A percentile compares a stretch with the other conserved stretches of the same genome.
phyloP scores from a whole-genome alignment of 2,329 filamentous ascomycete species.

The Ophiostoma sp. region DNA sequence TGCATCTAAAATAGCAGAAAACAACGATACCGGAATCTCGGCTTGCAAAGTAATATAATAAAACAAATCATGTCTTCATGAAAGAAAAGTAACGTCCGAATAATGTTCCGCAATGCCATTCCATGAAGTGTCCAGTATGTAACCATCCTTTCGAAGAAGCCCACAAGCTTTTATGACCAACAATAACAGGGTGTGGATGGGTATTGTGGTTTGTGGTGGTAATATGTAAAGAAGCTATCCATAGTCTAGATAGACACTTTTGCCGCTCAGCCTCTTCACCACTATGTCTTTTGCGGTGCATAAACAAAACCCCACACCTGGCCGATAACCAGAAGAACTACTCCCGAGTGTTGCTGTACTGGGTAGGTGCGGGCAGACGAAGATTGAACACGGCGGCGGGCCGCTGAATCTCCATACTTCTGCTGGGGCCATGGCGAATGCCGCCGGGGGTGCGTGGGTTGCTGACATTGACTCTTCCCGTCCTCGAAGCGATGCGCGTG shows the following conservation, averaged over 20 bases:
- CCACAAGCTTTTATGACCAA: too few relatives aligned
- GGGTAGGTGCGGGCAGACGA: constrained; percentile 28
- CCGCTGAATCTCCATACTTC: constrained; percentile 52
- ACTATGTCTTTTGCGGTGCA: not conserved
- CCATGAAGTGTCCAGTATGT: too few relatives aligned
- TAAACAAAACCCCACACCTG: not conserved
- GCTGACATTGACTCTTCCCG: constrained; percentile 53
- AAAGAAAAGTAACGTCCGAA: not conserved
- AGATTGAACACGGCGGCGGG: constrained; percentile 35
- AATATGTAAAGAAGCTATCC: too few relatives aligned
- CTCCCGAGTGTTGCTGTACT: not conserved
- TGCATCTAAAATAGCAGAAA: not conserved
- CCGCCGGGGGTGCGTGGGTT: constrained; percentile 53
- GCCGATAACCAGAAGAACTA: not conserved
- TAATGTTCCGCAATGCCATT: not conserved
- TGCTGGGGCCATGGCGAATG: constrained; percentile 46
- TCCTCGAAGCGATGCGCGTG: constrained; percentile 45
- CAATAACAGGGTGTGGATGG: too few relatives aligned
- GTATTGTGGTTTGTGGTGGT: too few relatives aligned
- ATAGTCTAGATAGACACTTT: not conserved
- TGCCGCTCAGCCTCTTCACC: not conserved
- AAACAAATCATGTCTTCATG: not conserved
- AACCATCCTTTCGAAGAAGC: too few relatives aligned
- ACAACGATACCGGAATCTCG: not conserved
- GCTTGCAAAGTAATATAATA: not conserved